Base-by-base conservation (phyloP, 2,329 filamentous ascomycete species). In the Aureobasidium vineae region DNA sequence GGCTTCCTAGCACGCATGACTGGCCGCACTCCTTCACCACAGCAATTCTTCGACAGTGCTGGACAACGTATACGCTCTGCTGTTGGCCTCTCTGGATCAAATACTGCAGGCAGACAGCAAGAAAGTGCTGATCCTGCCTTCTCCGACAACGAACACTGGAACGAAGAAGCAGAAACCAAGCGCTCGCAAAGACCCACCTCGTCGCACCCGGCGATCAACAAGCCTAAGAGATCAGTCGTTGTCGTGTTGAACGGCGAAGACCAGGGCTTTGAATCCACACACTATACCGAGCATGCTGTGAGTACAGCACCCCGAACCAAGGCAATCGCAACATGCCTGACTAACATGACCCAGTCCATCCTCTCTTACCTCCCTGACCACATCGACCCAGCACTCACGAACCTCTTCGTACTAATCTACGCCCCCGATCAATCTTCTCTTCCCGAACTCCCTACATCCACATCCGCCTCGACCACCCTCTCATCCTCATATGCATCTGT, bases 361-460 rank as follows among this genome's bases (percentile, higher is more conserved):
- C 84, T 98, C 66, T 96, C 93, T 50, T 90, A 96, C 76, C 90
- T 98, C 59, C 91, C 92, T 43, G 86, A 88, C 69, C 86, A 90
- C 68, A 87, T 89, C 70, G 88, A 97, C 76, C 86, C 89, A 69
- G 85, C 87, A 54, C 86, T 83, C 69, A 86, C 89, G 70, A 90
- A 91, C 74, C 83, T 97, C 28, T 96, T 96, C 73, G 85, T 98
- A 67, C 83, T 98, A 70, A 94, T 98, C 74, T 97, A 97, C 77
- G 88, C 91, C 2, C 94, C 94, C 0, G 84, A 86, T 61, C 92
- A 3, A 97, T 92, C 80, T 92, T 91, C 70, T 92, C 95, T 56
- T 1, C 61, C 49, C 76, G 85, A 83, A 96, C 91, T 63, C 96
- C 92, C 5, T 92, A 95, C 79, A 95, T 97, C 76, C 88, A 85